Conservation (phyloP, 2,329 filamentous ascomycete species). For the Fusarium dimerum region DNA sequence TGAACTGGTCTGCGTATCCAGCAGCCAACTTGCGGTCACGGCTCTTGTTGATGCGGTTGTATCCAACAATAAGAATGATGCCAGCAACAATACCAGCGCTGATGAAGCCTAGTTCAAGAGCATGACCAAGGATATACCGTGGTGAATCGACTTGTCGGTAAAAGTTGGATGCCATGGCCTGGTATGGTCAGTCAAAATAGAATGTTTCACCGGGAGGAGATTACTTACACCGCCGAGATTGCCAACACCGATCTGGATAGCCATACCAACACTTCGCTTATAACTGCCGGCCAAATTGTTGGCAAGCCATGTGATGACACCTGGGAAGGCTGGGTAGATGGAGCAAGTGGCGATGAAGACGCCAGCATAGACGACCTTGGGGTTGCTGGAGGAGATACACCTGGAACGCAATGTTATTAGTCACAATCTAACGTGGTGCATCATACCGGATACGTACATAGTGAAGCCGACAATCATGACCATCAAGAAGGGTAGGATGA, state of each 20-base stretch:
- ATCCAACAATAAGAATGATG: slow-evolving; percentile 48
- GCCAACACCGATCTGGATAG: slow-evolving; percentile 62
- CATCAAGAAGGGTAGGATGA: slow-evolving; percentile 54
- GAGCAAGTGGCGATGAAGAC: slow-evolving; percentile 76
- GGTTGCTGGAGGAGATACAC: slow-evolving; percentile 58
- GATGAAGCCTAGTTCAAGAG: slow-evolving; percentile 52
- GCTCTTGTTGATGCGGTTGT: slow-evolving; percentile 59
- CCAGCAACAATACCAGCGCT: slow-evolving; percentile 46
- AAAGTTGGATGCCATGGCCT: slow-evolving; percentile 72
- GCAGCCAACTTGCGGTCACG: slow-evolving; percentile 48
- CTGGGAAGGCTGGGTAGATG: slow-evolving; percentile 78
- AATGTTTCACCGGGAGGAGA: rapidly evolving
- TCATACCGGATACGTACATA: slow-evolving; percentile 40
- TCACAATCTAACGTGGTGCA: background rate
- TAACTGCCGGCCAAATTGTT: slow-evolving; percentile 72
- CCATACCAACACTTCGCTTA: slow-evolving; percentile 68
- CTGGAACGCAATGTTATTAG: slow-evolving; percentile 32
- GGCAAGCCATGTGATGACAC: slow-evolving; percentile 75
- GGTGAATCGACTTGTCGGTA: slow-evolving; percentile 57
- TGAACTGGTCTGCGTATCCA: slow-evolving; percentile 42
- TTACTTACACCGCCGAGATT: slow-evolving; percentile 53
- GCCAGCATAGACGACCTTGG: slow-evolving; percentile 68
- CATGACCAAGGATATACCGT: slow-evolving; percentile 52
- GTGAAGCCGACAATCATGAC: slow-evolving; percentile 59
- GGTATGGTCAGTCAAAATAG: background rate